These are phyloP conservation scores for Porcisia deanei DNA, from an alignment of 208 protist species.

Conservation along the genomic window DNA sequence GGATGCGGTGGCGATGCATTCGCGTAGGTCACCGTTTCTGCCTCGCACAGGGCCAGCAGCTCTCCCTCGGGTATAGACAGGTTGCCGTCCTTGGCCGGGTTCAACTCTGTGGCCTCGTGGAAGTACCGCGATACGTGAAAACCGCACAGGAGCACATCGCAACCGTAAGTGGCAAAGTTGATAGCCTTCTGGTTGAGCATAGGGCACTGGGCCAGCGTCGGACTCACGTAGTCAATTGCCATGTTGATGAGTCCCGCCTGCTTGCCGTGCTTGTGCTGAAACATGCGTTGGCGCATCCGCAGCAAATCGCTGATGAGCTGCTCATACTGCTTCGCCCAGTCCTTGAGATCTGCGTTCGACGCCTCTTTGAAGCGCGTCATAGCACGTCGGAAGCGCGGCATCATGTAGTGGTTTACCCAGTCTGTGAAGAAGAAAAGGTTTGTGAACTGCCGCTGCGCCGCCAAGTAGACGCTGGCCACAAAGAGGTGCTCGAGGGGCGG, in stretches of 20 bases:
- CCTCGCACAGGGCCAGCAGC: slow-evolving; percentile 66
- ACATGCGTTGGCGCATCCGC: slow-evolving; percentile 83
- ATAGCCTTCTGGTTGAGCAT: slow-evolving; percentile 91
- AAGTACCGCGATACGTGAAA: slow-evolving; percentile 91
- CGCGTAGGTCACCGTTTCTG: slow-evolving; percentile 70
- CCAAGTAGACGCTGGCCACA: slow-evolving; percentile 75
- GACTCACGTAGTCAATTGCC: slow-evolving; percentile 74
- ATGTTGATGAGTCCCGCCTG: slow-evolving; percentile 54
- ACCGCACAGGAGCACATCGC: slow-evolving; percentile 70
- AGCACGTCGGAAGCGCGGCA: slow-evolving; percentile 72
- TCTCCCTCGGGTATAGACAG: slow-evolving; percentile 61
- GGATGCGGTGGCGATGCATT: slow-evolving; percentile 79
- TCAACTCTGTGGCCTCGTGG: slow-evolving; percentile 90
- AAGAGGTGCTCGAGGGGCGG: slow-evolving; percentile 85
- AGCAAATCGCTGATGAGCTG: slow-evolving; percentile 81
- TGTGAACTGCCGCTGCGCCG: slow-evolving; percentile 81
- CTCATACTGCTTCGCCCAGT: slow-evolving; percentile 90
- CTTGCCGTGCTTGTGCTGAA: slow-evolving; percentile 84
- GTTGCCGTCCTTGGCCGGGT: slow-evolving; percentile 81
- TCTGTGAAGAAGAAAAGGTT: slow-evolving; percentile 85
- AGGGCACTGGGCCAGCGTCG: slow-evolving; percentile 73
- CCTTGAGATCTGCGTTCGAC: slow-evolving; percentile 81
- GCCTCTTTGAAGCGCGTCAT: slow-evolving; percentile 82
- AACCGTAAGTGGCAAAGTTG: slow-evolving; percentile 86
- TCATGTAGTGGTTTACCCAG: slow-evolving; percentile 77